phyloP scores from a whole-genome alignment of 495 filamentous ascomycete species.

The Platismatia glauca region DNA sequence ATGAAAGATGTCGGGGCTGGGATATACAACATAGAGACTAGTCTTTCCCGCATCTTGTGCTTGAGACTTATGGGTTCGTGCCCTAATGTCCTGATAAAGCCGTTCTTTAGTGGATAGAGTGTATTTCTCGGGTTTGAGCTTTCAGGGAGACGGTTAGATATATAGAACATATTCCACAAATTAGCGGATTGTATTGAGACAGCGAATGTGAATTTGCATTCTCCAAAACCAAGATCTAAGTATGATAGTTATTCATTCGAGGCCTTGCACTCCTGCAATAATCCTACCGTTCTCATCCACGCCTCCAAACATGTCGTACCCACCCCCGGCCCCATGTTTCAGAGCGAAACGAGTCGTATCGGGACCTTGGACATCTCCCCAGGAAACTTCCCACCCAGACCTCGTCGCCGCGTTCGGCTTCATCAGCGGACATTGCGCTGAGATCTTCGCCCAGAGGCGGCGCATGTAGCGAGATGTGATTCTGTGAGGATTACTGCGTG shows the following conservation, averaged over 20 bases:
- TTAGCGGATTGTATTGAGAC: too few relatives aligned
- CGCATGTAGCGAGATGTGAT: slow-evolving; percentile 25
- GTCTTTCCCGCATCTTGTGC: too few relatives aligned
- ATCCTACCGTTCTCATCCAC: slow-evolving; percentile 19
- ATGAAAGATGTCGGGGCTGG: too few relatives aligned
- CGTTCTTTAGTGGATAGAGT: too few relatives aligned
- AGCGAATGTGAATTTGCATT: too few relatives aligned
- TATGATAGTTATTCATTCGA: background rate
- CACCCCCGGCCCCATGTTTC: slow-evolving; percentile 26
- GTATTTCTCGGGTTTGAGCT: too few relatives aligned
- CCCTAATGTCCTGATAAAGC: too few relatives aligned
- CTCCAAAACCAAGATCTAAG: background rate
- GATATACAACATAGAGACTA: too few relatives aligned
- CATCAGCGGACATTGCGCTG: slow-evolving; percentile 24
- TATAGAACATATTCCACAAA: too few relatives aligned
- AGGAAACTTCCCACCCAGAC: slow-evolving; percentile 7
- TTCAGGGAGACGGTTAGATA: too few relatives aligned
- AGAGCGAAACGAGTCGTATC: background rate
- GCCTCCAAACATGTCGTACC: slow-evolving; percentile 29
- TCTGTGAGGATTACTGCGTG: slow-evolving; percentile 15
- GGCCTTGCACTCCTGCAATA: background rate
- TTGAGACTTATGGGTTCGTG: too few relatives aligned
- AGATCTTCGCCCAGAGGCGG: slow-evolving; percentile 24
- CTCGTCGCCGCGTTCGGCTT: background rate
- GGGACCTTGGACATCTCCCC: slow-evolving; percentile 1